Percentiles rank a stretch among this genome's conserved stretches.
These are phyloP conservation scores for Citrus cavaleriei DNA, from an alignment of 345 rosid genomes.

Conservation along the genomic window DNA sequence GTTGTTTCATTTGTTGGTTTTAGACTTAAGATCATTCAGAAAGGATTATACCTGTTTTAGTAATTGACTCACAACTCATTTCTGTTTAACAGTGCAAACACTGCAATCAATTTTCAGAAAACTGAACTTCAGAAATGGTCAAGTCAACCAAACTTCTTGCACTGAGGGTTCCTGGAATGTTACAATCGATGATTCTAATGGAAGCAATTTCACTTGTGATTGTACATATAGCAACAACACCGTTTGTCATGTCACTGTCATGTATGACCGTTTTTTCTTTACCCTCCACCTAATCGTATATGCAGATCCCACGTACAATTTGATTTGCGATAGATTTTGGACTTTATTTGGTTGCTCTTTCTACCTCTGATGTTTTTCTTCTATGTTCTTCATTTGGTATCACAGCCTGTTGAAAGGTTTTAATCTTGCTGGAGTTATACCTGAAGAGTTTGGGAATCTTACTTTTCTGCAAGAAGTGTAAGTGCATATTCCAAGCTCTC, in stretches of 20 bases:
- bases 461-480: conserved; percentile 52
- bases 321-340: neutral
- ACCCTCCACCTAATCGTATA: no score
- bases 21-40: no score
- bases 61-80: neutral
- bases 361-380: neutral
- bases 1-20: neutral
- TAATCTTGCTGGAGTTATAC: conserved; percentile 58
- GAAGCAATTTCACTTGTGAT: conserved; percentile 45
- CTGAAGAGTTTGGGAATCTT: conserved; percentile 66
- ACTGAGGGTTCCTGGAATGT: conserved; percentile 32
- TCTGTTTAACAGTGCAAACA: conserved; percentile 39
- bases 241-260: conserved; percentile 52
- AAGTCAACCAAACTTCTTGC: conserved; percentile 40
- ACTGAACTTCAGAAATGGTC: conserved; percentile 31
- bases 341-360: neutral
- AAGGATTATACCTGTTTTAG: no score
- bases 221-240: conserved; percentile 32
- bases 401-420: conserved; percentile 51
- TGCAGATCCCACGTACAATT: neutral
- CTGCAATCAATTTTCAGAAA: conserved; percentile 42
- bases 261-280: conserved; percentile 37
- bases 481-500: conserved; percentile 16
- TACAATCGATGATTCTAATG: neutral
- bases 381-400: conserved; percentile 1